Base-by-base conservation (phyloP, 2,329 filamentous ascomycete species). In the Venturia effusa region DNA sequence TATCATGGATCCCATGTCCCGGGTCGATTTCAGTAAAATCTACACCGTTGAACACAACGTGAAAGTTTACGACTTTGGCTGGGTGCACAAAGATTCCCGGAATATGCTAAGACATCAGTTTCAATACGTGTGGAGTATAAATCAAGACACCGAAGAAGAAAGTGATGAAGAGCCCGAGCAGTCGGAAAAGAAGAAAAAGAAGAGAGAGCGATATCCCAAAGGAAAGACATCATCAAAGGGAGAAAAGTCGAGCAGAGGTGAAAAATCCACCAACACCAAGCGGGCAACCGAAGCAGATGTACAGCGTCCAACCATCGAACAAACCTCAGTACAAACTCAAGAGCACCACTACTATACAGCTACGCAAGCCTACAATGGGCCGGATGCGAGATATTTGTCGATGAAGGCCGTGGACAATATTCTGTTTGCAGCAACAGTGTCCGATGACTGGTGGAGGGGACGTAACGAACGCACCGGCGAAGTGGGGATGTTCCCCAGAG, bases 11-110 rank as follows among this genome's bases (percentile, higher is more conserved):
- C 59, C 62, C 0, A 59, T 67, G 51, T 70, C 70, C 1, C 67
- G 70, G 4, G 59, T 72, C 11, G 69, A 71, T 30, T 72, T 68
- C 55, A 34, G 55, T 5, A 71, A 71, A 40, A 59, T 68, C 8
- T 71, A 72, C 54, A 71, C 70, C 0, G 67, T 72, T 0, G 70
- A 72, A 54, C 69, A 71, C 54, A 71, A 72, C 41, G 69, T 72
- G n/a, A 72, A 72, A 43, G 67, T 71, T 3, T 62, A 67, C 27
- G 66, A 69, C 37, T 71, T 72, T 65, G 70, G 70, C 3, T 15
- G 64, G 1, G 70, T 71, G 4, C 60, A 65, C 27, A 39, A 41
- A 15, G 45, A 65, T 66, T 55, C 67, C 66, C 24, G 39, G 15
- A 27, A 40, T 62, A 7, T 62, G 7, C 27, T 24, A 8, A 10